Conservation (phyloP, 2,329 filamentous ascomycete species). For the Calonectria henricotiae region DNA sequence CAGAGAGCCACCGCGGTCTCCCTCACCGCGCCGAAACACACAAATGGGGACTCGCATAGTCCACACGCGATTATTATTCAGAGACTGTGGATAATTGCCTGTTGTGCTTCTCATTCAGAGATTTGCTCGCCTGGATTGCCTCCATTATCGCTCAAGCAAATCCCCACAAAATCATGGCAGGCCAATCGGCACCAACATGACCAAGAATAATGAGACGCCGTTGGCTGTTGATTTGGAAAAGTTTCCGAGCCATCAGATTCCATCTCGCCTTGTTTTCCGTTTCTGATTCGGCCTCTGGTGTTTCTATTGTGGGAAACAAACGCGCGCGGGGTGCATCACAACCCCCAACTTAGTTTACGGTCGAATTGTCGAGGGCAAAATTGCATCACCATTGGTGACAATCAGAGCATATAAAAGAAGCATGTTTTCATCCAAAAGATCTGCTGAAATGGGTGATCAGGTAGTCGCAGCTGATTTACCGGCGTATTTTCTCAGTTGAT, state of each 20-base stretch:
- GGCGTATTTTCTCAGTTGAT: neutral
- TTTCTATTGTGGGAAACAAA: neutral
- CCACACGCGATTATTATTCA: neutral
- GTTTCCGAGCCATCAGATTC: constrained; percentile 5
- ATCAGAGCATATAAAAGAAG: neutral
- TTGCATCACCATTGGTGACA: neutral
- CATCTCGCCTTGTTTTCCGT: constrained; percentile 20
- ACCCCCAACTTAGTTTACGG: neutral
- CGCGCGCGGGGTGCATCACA: constrained; percentile 1
- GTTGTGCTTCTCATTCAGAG: neutral
- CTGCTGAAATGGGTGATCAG: neutral
- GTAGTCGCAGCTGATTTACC: neutral
- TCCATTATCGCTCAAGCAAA: neutral
- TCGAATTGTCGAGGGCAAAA: neutral
- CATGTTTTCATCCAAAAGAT: neutral
- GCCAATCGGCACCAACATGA: constrained; percentile 17
- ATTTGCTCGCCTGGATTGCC: constrained; percentile 6
- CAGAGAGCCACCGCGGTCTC: neutral
- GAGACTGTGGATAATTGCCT: neutral
- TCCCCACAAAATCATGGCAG: constrained; percentile 4
- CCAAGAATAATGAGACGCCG: neutral
- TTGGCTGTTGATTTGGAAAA: constrained; percentile 13
- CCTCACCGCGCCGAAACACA: neutral
- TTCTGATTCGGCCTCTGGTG: neutral
- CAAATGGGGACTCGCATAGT: neutral